Evolutionary conservation across 129 eudicot species (phyloP).

Genomic region (Silybum marianum): DNA sequence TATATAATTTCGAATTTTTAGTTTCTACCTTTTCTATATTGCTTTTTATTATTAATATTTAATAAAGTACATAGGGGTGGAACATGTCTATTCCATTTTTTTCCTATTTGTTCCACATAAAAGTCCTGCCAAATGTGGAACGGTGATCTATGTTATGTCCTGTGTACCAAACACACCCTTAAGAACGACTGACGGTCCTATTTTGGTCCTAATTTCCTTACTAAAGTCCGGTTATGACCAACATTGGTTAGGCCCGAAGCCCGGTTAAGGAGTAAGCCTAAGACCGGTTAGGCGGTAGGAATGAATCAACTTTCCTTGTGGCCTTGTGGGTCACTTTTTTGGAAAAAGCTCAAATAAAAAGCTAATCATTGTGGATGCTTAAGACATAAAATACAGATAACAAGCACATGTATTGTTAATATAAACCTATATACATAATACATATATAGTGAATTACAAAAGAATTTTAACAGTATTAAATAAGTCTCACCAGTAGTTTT

Average conservation of each 20-base stretch:
- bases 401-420: background rate
- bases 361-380: background rate
- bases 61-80: too few relatives aligned
- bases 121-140: too few relatives aligned
- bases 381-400: background rate
- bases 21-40: too few relatives aligned
- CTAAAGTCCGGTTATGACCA: background rate
- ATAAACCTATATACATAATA: background rate
- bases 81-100: too few relatives aligned
- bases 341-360: background rate
- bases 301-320: background rate
- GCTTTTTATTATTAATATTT: too few relatives aligned
- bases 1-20: too few relatives aligned
- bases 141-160: too few relatives aligned
- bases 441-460: slow-evolving; percentile 1
- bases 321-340: background rate
- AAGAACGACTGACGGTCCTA: background rate
- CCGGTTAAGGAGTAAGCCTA: too few relatives aligned
- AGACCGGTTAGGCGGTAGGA: too few relatives aligned
- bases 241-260: too few relatives aligned
- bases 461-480: background rate
- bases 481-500: slow-evolving; percentile 57
- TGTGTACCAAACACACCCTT: too few relatives aligned
- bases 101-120: too few relatives aligned
- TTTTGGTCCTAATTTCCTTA: background rate